These are phyloP conservation scores for Hemisphaericaspora xylanilytica DNA, from an alignment of 1,139 yeast species.

Conservation along the genomic window DNA sequence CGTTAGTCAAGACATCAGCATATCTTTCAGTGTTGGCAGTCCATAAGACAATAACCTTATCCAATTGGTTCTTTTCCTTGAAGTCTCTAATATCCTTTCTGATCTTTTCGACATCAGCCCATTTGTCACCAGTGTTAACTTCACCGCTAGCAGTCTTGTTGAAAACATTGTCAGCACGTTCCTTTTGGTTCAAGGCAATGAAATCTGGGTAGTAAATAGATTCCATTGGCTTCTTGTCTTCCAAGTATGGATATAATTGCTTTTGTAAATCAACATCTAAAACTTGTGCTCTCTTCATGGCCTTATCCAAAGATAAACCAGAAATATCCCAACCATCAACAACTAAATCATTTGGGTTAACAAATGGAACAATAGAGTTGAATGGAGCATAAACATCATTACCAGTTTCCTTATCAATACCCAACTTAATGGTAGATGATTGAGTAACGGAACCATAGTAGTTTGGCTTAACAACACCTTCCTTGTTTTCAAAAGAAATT, in stretches of 20 bases:
- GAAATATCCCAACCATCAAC: conserved; percentile 96
- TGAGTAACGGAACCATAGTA: conserved; percentile 97
- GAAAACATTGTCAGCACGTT: conserved; percentile 85
- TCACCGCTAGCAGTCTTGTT: conserved; percentile 48
- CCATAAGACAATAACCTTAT: conserved; percentile 90
- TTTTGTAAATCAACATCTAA: conserved; percentile 83
- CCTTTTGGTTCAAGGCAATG: conserved; percentile 92
- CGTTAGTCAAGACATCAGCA: conserved; percentile 72
- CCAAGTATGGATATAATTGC: conserved; percentile 66
- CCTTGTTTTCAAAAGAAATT: conserved; percentile 77
- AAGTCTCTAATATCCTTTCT: conserved; percentile 81
- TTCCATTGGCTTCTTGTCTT: conserved; percentile 67
- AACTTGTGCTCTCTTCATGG: conserved; percentile 84
- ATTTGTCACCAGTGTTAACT: conserved; percentile 61
- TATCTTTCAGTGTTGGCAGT: conserved; percentile 97
- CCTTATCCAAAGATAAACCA: conserved; percentile 64
- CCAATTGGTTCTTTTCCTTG: conserved; percentile 70
- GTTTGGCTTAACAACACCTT: conserved; percentile 77
- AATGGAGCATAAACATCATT: conserved; percentile 92
- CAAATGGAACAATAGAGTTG: conserved; percentile 84
- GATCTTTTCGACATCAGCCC: conserved; percentile 87
- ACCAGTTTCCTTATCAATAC: conserved; percentile 69
- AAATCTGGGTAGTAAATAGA: conserved; percentile 94
- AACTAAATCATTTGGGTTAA: conserved; percentile 85
- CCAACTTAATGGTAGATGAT: conserved; percentile 85